Base-by-base conservation (phyloP, 768 basidiomycete genomes). In the Termitomyces sp. region DNA sequence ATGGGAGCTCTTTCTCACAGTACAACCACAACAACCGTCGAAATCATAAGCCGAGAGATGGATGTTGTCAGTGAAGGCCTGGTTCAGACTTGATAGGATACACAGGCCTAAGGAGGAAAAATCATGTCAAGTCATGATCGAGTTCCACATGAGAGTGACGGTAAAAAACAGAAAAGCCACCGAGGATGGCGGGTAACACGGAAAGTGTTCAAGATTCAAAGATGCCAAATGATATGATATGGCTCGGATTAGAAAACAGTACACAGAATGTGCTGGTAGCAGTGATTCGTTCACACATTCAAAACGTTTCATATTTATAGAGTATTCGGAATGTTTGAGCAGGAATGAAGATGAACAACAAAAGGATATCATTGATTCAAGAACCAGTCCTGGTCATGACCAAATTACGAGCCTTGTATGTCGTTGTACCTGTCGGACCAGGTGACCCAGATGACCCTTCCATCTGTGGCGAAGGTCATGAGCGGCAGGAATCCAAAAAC, bases 371-470 rank as follows among this genome's bases (percentile, higher is more conserved):
- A 42, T 41, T 29, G 31, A 38, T 55, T 57, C 31, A 72, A 55
- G 63, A 64, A 33, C 71, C 72, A 29, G 68, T 70, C 48, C 71
- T 61, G 9, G 72, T 76, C 15, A 76, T 64, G 40, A 69, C 50
- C 12, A 77, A 58, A 47, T 77, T 76, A n/a, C 75, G 72, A 52
- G 68, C 64, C 56, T 74, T 72, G 60, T 75, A 77, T 2, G 70
- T 74, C 2, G 76, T 75, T 16, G 70, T 73, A 13, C 73, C 73
- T 1, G 63, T 64, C 0, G 76, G 76, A 12, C 76, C 76, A 25
- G 75, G 76, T 44, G 72, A 70, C 7, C 76, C 76, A 7, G 76
- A 70, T 52, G 76, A 76, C 4, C 75, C 75, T 59, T 77, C 76
- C 76, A 77, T 77, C 74, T 76, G 48, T n/a, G 27, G 36, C 22